phyloP scores from a whole-genome alignment of 148 eudicot species.

The Camellia granthamiana region DNA sequence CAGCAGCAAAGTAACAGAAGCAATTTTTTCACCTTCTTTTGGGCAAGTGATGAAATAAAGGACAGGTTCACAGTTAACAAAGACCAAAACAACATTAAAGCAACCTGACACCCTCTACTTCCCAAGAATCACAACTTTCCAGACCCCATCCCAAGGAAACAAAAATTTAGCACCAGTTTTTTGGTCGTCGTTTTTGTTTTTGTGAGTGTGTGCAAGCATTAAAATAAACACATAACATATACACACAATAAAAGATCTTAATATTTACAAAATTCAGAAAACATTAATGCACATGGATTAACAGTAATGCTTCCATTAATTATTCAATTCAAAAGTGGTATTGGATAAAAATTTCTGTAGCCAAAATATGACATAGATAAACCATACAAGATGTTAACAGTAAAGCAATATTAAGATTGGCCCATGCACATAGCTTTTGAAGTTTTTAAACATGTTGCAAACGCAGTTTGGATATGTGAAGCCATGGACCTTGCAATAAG shows the following conservation, averaged over 20 bases:
- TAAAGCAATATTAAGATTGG: background rate
- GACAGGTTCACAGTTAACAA: background rate
- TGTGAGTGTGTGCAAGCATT: no score
- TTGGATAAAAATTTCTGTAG: background rate
- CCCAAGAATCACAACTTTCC: background rate
- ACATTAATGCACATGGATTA: background rate
- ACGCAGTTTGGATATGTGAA: no score
- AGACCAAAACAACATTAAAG: background rate
- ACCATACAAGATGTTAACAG: background rate
- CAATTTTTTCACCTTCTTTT: background rate
- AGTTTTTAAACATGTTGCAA: background rate
- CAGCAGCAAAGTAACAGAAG: background rate
- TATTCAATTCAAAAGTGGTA: background rate
- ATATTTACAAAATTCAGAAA: background rate
- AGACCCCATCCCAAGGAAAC: background rate
- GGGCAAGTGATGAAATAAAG: background rate
- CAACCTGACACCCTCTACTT: background rate
- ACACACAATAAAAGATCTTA: background rate
- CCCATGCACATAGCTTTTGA: background rate
- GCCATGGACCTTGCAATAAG: background rate
- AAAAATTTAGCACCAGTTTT: background rate
- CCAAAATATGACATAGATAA: background rate
- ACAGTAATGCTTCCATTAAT: no score
- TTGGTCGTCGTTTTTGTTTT: no score
- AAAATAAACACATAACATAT: background rate